Evolutionary conservation across 1,139 yeast genomes (phyloP).

Genomic region (Pichia sp.): DNA sequence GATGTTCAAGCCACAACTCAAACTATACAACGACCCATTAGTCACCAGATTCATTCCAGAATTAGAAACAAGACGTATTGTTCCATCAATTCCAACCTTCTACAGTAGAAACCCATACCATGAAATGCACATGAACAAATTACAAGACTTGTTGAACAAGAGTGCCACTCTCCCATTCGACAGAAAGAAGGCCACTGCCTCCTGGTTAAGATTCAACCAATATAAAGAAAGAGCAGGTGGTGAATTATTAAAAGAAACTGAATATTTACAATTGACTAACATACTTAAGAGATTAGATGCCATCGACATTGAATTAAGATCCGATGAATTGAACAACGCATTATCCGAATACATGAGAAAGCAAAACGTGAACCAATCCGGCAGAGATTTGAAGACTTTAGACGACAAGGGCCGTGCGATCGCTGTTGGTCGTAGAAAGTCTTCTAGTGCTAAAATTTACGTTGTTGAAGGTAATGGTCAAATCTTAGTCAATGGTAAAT

Average conservation of each 20-base stretch:
- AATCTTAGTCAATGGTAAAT: slow-evolving; percentile 68
- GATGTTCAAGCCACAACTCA: slow-evolving; percentile 17
- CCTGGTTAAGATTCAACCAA: slow-evolving; percentile 64
- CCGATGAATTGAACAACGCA: slow-evolving; percentile 58
- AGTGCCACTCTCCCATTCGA: slow-evolving; percentile 57
- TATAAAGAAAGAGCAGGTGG: slow-evolving; percentile 71
- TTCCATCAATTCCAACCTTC: slow-evolving; percentile 70
- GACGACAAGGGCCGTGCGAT: slow-evolving; percentile 80
- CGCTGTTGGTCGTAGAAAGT: slow-evolving; percentile 81
- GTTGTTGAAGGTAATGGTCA: slow-evolving; percentile 78
- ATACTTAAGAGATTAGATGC: slow-evolving; percentile 66
- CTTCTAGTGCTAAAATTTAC: slow-evolving; percentile 72
- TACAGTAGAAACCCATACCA: slow-evolving; percentile 78
- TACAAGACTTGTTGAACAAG: slow-evolving; percentile 61
- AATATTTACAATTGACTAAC: slow-evolving; percentile 63
- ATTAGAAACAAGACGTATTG: slow-evolving; percentile 59
- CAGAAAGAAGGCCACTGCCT: slow-evolving; percentile 36
- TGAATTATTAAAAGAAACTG: slow-evolving; percentile 65
- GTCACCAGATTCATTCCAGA: slow-evolving; percentile 36
- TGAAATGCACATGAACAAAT: slow-evolving; percentile 62
- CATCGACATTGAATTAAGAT: slow-evolving; percentile 81
- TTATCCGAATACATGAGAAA: slow-evolving; percentile 47
- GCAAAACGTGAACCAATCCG: slow-evolving; percentile 28
- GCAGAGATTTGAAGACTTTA: slow-evolving; percentile 44
- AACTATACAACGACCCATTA: slow-evolving; percentile 22